Base-by-base conservation (phyloP, 495 filamentous ascomycete genomes). In the Parmelia sp. region DNA sequence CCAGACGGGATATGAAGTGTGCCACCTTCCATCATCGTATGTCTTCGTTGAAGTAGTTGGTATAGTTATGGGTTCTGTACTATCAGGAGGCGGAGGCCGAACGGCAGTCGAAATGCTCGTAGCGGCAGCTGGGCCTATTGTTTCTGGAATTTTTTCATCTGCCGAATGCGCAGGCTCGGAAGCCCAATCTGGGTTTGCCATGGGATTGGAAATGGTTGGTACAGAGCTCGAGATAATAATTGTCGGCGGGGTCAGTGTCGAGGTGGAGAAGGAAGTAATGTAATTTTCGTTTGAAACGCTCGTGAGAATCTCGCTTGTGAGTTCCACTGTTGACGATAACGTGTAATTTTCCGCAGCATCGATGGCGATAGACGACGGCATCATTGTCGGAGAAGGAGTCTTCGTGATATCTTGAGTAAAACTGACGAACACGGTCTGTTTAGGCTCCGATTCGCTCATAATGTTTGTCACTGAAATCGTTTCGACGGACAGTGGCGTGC, bases 261-360 rank as follows among this genome's bases (percentile, higher is more conserved):
- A 69, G 39, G 70, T 67, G n/a, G 73, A 71, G 29, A 70, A 70
- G 85, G 84, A 25, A 81, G 83, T 71, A 86, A 83, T 65, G 85
- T 84, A 64, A 85, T 85, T 59, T n/a, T 60, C 25, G 49, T 27
- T 68, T 42, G n/a, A 29, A 19, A 33, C 57, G 27, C 47, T 47
- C 27, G 61, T 65, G 11, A 40, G 44, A 21, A 49, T 58, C 44
- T 59, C 27, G 29, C 51, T 19, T 45, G 58, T 37, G 25, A 53
- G 44, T n/a, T n/a, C 40, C 25, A n/a, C 12, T n/a, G 49, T 49
- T 14, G 31, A 33, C 35, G 57, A 29, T 15, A 31, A 42, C 9
- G 35, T 17, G 17, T 58, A 23, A 25, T 61, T 29, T n/a, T 49
- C 35, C 8, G 15, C 62, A 12, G 62, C 27, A 39, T 67, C 67